Evolutionary conservation across 495 filamentous ascomycete genomes (phyloP), one percentile per base, ranked within the genome.

Genomic region (Aspergillus bridgeri): DNA sequence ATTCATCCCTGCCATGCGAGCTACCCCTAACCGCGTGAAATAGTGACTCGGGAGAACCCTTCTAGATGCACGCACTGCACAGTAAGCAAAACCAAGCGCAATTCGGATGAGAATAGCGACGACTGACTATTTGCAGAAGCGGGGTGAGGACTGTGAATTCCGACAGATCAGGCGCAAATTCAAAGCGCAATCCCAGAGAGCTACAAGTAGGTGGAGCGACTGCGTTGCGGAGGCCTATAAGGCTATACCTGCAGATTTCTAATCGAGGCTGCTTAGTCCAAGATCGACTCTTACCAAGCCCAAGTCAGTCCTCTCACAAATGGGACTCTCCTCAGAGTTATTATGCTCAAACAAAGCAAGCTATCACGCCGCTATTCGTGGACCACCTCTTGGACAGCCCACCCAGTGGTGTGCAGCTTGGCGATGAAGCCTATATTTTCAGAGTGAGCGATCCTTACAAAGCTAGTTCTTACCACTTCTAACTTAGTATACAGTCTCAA

Each of bases 351-450:
- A 23, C 9, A 5, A 48, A 8, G 5, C 17, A 6, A 5, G n/a
- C 2, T 21, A 15, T 49, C 15, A 19, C 29, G 20, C 6, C 46
- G 11, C 46, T 51, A 18, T 56, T 23, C 29, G 44, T 43, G 21
- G 48, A 56, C 21, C 56, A 44, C 38, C 25, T 53, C 51, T 43
- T 60, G 27, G 56, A 50, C 45, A 24, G 51, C 20, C 21, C 50
- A 9, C 44, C 51, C 18, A 29, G 17, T 8, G 27, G 46, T 13
- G 47, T 21, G 20, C 29, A 22, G 6, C 53, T 46, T 19, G 17
- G 18, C 3, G 58, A 51, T 19, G 44, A 49, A 3, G 43, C 43
- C 29, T 43, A 22, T 7, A 20, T 51, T 17, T 53, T 56, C 17
- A 50, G 22, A 18, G 58, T 60, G 22, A 50, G 53, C 21, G 18